Base-by-base conservation (phyloP, 768 basidiomycete genomes). In the Paxillus rubicundulus region DNA sequence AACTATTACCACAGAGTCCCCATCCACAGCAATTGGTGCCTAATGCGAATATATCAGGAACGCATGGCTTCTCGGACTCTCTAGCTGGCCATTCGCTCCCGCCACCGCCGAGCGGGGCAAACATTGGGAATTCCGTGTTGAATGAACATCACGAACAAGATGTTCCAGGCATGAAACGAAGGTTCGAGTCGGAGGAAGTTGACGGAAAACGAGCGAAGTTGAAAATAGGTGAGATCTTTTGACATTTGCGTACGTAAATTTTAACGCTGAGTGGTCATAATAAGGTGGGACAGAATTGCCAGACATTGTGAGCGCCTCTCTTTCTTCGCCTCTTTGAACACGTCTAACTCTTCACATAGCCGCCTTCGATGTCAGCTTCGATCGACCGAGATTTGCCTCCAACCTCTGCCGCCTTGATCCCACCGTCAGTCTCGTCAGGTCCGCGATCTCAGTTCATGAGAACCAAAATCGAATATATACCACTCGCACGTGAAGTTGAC, bases 401-500 rank as follows among this genome's bases (percentile, higher is more conserved):
- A 33, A 63, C 57, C 12, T 38, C 61, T 49, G 63, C 70, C 33
- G 60, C 67, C 39, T 62, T 71, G 30, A 59, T 46, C 36, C 63
- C 73, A 27, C 60, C 68, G 41, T 57, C 70, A 39, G 58, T 50
- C 40, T 59, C 75, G 13, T 61, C 69, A 39, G 73, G 73, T 55
- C 61, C 77, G 32, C 78, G 74, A 45, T 71, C 74, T 48, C 81
- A 79, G 66, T 72, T 81, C 48, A 77, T 82, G 32, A 81, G 87
- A 52, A 84, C 88, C 57, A 94, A 89, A 72, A 87, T 97, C 58
- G 89, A 92, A 72, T 97, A 95, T 67, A 76, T 88, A 28, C 94
- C 94, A 0, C 74, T 91, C 16, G 82, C 80, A 9, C 86, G 89
- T 14, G 87, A 88, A 56, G 67, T 88, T 41, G 82, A 87, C 30